Evolutionary conservation across 192 early-diverging fungal species (phyloP).

Genomic region (Podila epicladia): DNA sequence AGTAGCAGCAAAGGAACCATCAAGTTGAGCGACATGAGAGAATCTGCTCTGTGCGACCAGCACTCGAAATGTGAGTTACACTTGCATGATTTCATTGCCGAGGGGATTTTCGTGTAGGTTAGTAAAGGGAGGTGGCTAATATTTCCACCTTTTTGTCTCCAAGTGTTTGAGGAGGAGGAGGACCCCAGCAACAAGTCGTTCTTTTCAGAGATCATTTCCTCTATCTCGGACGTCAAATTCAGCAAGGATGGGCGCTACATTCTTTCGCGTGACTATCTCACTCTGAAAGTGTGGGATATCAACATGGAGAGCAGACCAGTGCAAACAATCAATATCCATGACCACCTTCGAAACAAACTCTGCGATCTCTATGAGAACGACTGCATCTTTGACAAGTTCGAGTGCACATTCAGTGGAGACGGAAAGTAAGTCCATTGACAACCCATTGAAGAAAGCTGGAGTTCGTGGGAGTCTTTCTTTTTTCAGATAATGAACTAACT

Average conservation of each 20-base stretch:
- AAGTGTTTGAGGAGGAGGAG: conserved; percentile 94
- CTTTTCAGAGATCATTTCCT: conserved; percentile 99
- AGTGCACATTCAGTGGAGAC: conserved; percentile 97
- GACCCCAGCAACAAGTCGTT: conserved; percentile 96
- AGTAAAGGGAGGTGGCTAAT: neutral
- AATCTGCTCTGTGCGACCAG: conserved; percentile 93
- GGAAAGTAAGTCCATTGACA: conserved; percentile 75
- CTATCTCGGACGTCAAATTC: conserved; percentile 97
- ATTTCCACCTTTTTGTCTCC: neutral
- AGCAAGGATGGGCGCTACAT: conserved; percentile 96
- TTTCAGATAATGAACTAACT: neutral
- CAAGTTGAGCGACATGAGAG: conserved; percentile 97
- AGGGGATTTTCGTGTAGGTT: neutral
- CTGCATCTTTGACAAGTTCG: conserved; percentile 99
- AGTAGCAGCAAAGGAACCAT: conserved; percentile 98
- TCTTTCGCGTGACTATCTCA: conserved; percentile 96
- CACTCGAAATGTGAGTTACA: conserved; percentile 83
- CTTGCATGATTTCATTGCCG: neutral
- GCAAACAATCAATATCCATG: conserved; percentile 96
- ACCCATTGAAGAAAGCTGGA: neutral
- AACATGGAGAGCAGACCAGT: conserved; percentile 96
- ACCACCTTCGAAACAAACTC: conserved; percentile 92
- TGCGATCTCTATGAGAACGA: conserved; percentile 99
- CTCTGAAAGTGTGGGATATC: conserved; percentile 99
- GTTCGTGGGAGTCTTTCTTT: too few relatives aligned